A percentile compares a stretch with the other conserved stretches of the same genome.
Evolutionary conservation across 1,284 basidiomycete species (phyloP).

Genomic region (Amylostereum areolatum): DNA sequence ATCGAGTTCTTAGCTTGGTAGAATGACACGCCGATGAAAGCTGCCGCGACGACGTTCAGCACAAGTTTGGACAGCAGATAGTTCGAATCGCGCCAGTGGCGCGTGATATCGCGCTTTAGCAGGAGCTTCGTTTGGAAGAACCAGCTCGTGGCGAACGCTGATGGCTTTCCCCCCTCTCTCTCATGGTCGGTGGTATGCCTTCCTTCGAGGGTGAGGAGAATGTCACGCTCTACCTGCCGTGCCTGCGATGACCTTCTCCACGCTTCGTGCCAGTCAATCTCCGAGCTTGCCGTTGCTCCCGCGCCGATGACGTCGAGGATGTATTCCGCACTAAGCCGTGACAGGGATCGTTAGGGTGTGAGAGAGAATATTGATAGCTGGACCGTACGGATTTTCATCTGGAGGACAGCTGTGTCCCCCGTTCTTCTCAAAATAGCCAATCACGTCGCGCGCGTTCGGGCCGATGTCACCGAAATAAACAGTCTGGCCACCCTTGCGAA

Average conservation of each 20-base stretch:
- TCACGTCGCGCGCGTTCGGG: slow-evolving; percentile 8
- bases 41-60: slow-evolving; percentile 29
- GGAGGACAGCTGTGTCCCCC: slow-evolving; percentile 43
- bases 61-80: neutral
- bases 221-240: neutral
- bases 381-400: slow-evolving; percentile 34
- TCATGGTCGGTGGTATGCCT: neutral
- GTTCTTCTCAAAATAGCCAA: slow-evolving; percentile 32
- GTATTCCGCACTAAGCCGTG: slow-evolving; percentile 41
- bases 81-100: neutral
- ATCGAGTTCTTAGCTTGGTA: too few relatives aligned
- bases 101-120: neutral
- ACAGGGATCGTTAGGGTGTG: slow-evolving; percentile 8
- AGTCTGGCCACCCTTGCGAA: slow-evolving; percentile 9
- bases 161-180: neutral
- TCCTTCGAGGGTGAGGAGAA: neutral
- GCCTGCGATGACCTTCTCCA: neutral
- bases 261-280: neutral
- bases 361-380: slow-evolving; percentile 38
- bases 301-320: slow-evolving; percentile 47
- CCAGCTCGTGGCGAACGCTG: neutral
- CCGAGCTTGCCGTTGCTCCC: neutral
- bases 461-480: neutral
- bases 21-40: slow-evolving; percentile 53
- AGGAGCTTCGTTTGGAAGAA: neutral